Evolutionary conservation across 148 eudicot species (phyloP), one percentile per base, ranked within the genome.

Genomic region (Chenopodium suecicum): DNA sequence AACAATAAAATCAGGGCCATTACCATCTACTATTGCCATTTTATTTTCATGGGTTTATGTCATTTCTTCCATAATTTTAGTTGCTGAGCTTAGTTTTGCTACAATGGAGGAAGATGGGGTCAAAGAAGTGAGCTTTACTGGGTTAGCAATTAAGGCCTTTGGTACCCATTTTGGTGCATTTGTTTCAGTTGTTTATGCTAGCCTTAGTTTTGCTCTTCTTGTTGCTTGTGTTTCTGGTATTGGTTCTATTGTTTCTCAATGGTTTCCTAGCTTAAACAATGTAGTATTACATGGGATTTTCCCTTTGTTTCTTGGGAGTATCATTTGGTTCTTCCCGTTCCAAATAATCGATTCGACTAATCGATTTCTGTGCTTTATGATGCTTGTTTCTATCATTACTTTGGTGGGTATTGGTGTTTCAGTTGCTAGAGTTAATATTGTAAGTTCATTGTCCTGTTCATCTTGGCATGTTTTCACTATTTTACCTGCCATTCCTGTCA

Each of bases 151-250:
- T 7, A 90, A 90, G 79, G 85, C 86, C 0, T 84, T 92, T 82
- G 95, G 95, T 65, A 72, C 77, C 22, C 81, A 68, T 2, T 79
- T 87, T 48, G 95, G 93, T 81, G 70, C 91, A 71, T 87, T 90
- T 60, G 92, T 88, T 0, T 87, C 95, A 81, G 17, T 92, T 13
- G 89, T 89, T 34, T 92, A 90, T 82, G 91, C 91, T 74, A 88
- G 89, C 70, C 88, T 92, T 70, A 92, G 95, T 78, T 89, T 92
- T 67, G 89, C 92, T 64, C 89, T 92, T 64, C 85, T 92, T 80
- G 90, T 92, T 83, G 93, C 95, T 41, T 92, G 93, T 74, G 91
- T 92, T 23, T 89, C 93, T 29, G 95, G 93, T 47, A 88, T 92
- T 64, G 93, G 95, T 25, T 88, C 92, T 29, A 84, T 90, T 68